A percentile compares a stretch with the other conserved stretches of the same genome.
phyloP scores from a whole-genome alignment of 495 filamentous ascomycete species.

The Margaritispora aquatica region DNA sequence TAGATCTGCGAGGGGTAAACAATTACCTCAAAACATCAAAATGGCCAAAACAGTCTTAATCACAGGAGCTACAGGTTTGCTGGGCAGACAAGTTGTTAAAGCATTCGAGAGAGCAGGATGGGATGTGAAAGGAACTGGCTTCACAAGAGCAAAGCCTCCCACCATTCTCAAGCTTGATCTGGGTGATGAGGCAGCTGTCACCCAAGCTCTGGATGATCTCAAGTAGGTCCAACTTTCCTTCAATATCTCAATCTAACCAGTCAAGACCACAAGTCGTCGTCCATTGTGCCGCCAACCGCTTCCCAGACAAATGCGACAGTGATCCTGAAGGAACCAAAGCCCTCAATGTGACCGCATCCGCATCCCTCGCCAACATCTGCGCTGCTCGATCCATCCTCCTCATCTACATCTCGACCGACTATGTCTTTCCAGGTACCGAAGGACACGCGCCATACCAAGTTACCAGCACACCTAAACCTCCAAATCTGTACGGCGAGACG shows the following conservation, averaged over 20 bases:
- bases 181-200: constrained; percentile 52
- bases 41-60: constrained; percentile 57
- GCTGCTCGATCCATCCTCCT: constrained; percentile 57
- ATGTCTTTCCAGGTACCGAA: constrained; percentile 77
- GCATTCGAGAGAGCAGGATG: constrained; percentile 66
- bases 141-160: constrained; percentile 63
- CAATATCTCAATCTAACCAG: constrained; percentile 6
- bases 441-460: constrained; percentile 83
- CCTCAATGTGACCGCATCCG: constrained; percentile 70
- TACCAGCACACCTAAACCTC: constrained; percentile 55
- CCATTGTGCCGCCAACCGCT: constrained; percentile 93
- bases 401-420: constrained; percentile 93
- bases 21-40: constrained; percentile 2
- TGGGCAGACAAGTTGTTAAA: constrained; percentile 75
- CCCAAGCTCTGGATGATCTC: constrained; percentile 52
- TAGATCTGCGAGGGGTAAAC: background rate
- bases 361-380: constrained; percentile 59
- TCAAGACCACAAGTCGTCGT: constrained; percentile 75
- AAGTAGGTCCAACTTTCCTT: constrained; percentile 41
- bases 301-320: constrained; percentile 75
- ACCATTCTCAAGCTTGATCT: constrained; percentile 74
- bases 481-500: constrained; percentile 83
- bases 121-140: constrained; percentile 76
- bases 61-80: constrained; percentile 79
- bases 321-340: constrained; percentile 69